phyloP scores from a whole-genome alignment of 2,329 filamentous ascomycete species.

The Epicoccum sorghinum region DNA sequence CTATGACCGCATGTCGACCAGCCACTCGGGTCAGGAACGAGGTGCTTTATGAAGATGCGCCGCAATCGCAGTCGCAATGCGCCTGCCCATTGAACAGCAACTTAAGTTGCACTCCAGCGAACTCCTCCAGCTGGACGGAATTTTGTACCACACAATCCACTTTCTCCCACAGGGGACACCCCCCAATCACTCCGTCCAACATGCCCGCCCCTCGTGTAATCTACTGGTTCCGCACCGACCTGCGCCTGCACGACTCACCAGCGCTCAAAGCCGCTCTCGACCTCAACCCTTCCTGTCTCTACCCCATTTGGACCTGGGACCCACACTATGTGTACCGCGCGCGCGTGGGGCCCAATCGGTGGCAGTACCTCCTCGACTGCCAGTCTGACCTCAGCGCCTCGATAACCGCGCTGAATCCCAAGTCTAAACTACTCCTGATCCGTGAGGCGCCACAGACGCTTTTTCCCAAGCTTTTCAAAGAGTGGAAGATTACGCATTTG shows the following conservation, averaged over 20 bases:
- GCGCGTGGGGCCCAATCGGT: conserved; percentile 73
- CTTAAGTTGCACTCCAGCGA: too few relatives aligned
- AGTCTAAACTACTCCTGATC: conserved; percentile 73
- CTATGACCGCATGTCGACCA: conserved; percentile 40
- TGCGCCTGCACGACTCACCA: conserved; percentile 78
- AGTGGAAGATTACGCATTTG: conserved; percentile 75
- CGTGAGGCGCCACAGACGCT: conserved; percentile 74
- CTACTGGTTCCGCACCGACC: conserved; percentile 81
- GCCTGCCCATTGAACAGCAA: neutral
- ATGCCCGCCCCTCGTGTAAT: conserved; percentile 63
- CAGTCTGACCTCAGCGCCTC: conserved; percentile 72
- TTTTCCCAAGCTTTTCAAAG: conserved; percentile 73
- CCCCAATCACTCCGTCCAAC: neutral
- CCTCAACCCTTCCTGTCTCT: conserved; percentile 70
- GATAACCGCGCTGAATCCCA: conserved; percentile 71
- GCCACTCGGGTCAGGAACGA: conserved; percentile 19
- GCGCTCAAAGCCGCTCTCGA: conserved; percentile 74
- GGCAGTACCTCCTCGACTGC: conserved; percentile 75
- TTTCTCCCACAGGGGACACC: neutral
- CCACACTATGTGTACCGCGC: conserved; percentile 79
- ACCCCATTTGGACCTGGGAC: conserved; percentile 81
- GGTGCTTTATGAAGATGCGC: conserved; percentile 11
- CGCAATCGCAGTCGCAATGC: neutral
- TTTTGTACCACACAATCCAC: neutral
- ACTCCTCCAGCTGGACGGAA: neutral